Evolutionary conservation across 1,139 yeast species (phyloP), one percentile per base, ranked within the genome.

Genomic region (Kodamaea alishanica): DNA sequence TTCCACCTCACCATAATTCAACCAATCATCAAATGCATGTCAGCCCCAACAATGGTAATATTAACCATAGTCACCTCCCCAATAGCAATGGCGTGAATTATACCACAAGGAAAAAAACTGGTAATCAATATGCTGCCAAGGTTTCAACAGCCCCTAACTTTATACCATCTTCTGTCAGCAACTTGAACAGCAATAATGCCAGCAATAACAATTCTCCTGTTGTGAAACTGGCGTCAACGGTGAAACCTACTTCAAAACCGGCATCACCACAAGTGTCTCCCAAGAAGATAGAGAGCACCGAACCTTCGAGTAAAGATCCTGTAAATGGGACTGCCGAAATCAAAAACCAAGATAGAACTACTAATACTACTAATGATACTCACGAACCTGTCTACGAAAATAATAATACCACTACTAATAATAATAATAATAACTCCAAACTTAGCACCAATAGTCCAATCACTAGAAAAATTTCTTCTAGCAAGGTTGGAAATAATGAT

Each of bases 361-460:
- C 34, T 30, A 38, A 29, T 38, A 38, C 32, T 38, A 43, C 39
- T 45, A 40, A 47, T 32, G 48, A 45, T 31, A 43, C 46, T 35
- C 34, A 46, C 41, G 43, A 44, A 32, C 36, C 41, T 10, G 24
- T 28, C 28, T 41, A 44, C 23, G 36, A 46, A n/a, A 44, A 43
- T 31, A 37, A 48, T 33, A 40, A 43, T 34, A 34, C 53, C 26
- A 39, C 45, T 25, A 41, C 52, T 35, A 39, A 39, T 32, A 49
- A 51, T 35, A 42, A 42, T 30, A 32, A 39, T 32, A 27, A 28
- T 28, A 28, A 32, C 10, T 25, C 32, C 8, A 15, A 15, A 28
- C 22, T n/a, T 11, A 22, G 8, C 30, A 24, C 30, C 29, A 11
- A 26, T 8, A 9, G 11, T 24, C 26, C 23, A 24, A 15, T n/a